Evolutionary conservation across 1,284 basidiomycete genomes (phyloP), one percentile per base, ranked within the genome.

Genomic region (Malassezia equina): DNA sequence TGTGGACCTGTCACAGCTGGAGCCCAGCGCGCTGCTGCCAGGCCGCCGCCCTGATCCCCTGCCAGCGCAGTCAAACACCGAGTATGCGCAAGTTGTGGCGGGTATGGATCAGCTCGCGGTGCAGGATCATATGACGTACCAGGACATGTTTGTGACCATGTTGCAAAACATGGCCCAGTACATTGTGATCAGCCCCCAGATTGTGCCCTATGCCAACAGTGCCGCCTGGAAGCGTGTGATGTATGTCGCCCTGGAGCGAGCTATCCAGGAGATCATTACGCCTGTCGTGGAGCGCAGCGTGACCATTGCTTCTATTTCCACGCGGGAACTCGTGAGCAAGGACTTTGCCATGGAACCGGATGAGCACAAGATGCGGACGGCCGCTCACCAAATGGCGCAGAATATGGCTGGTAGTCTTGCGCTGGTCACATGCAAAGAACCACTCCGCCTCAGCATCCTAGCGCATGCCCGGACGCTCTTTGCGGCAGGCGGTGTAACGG

Each of bases 251-350:
- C 86, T 98, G 58, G 90, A 96, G 71, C 83, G 90, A 29, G 88
- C 94, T 21, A 88, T 98, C 52, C 84, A 93, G 62, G 94, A 99
- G 83, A 96, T 98, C 64, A 93, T 98, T 64, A 80, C 91, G 15
- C 94, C 94, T 4, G 93, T 98, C 45, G 93, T 98, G 17, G 94
- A 99, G 75, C 83, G 94, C 55, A 95, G 90, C n/a, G 94, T 96
- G 40, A 98, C 94, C 2, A 98, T 99, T 65, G 94, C 94, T 7
- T 89, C 90, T 28, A 95, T 98, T 64, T 98, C 94, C 19, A 94
- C 93, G 15, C 82, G 90, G 36, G 94, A 99, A 75, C 80, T 99
- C 8, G 88, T 95, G 27, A 82, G 85, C 56, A 98, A 98, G 77
- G 94, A 99, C 76, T 98, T 94, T 67, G 90, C 88, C 3, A 90